phyloP scores from a whole-genome alignment of 2,329 filamentous ascomycete species.

The Macroventuria anomochaeta region DNA sequence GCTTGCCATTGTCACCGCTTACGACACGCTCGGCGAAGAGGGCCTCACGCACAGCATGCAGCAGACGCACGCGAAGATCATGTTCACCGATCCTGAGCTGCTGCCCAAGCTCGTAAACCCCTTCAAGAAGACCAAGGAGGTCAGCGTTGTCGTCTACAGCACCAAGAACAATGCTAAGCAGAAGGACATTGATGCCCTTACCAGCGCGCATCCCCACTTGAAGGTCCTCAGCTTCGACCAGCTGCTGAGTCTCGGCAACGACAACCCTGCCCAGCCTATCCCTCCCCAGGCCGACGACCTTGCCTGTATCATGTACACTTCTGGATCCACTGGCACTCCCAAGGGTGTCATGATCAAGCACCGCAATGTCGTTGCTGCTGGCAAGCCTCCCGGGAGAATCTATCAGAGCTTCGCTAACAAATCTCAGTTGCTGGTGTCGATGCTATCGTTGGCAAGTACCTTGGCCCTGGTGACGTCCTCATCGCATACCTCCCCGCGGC shows the following conservation, averaged over 20 bases:
- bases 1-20: slow-evolving; percentile 90
- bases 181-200: slow-evolving; percentile 61
- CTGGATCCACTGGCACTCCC: slow-evolving; percentile 84
- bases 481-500: slow-evolving; percentile 93
- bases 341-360: slow-evolving; percentile 89
- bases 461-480: slow-evolving; percentile 78
- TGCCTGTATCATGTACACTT: slow-evolving; percentile 84
- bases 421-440: slow-evolving; percentile 75
- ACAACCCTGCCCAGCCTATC: slow-evolving; percentile 72
- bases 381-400: slow-evolving; percentile 55
- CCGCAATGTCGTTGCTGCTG: slow-evolving; percentile 77
- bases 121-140: slow-evolving; percentile 61
- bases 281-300: slow-evolving; percentile 77
- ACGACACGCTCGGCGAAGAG: slow-evolving; percentile 86
- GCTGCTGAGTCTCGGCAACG: slow-evolving; percentile 62
- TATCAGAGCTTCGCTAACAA: slow-evolving; percentile 17
- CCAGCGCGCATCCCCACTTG: slow-evolving; percentile 60
- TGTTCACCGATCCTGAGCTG: slow-evolving; percentile 86
- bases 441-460: slow-evolving; percentile 76
- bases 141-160: slow-evolving; percentile 66
- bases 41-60: slow-evolving; percentile 85
- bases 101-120: slow-evolving; percentile 61
- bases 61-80: slow-evolving; percentile 79
- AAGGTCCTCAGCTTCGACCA: slow-evolving; percentile 64
- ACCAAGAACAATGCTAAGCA: slow-evolving; percentile 60